Percentiles rank a stretch among this genome's conserved stretches.
Evolutionary conservation across 1,139 yeast genomes (phyloP).

Genomic region (Pichia sp.): DNA sequence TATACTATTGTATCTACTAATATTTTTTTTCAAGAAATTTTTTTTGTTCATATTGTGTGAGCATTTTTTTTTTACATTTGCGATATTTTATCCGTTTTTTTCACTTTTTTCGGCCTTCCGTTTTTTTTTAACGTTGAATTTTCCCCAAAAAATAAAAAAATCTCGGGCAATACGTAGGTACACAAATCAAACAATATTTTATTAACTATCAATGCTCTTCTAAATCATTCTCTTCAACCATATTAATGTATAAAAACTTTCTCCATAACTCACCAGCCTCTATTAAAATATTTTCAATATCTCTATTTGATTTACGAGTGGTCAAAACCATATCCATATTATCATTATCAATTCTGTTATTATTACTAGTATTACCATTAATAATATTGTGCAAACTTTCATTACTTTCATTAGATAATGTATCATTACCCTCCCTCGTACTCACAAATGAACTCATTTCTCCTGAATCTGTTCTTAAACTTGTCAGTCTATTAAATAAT

Average conservation of each 20-base stretch:
- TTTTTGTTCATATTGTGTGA: no score
- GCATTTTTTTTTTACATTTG: no score
- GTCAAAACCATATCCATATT: conserved; percentile 1
- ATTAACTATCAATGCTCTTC: background rate
- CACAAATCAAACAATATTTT: background rate
- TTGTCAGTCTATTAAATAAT: conserved; percentile 49
- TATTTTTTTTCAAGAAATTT: no score
- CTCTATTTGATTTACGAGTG: conserved; percentile 30
- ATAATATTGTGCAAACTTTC: background rate
- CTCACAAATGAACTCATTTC: conserved; percentile 30
- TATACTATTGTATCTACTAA: background rate
- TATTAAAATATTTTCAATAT: conserved; percentile 60
- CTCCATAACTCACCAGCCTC: conserved; percentile 91
- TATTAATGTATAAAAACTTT: conserved; percentile 73
- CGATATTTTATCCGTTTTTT: background rate
- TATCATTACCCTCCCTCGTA: conserved; percentile 12
- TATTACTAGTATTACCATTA: background rate
- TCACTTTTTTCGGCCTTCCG: background rate
- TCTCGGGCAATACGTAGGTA: background rate
- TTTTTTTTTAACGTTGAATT: no score
- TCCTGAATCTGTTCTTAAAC: conserved; percentile 26
- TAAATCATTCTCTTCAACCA: conserved; percentile 39
- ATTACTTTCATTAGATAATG: background rate
- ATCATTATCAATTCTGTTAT: background rate
- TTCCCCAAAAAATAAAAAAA: background rate